Evolutionary conservation across 345 rosid species (phyloP).

Genomic region (Gossypium raimondii): DNA sequence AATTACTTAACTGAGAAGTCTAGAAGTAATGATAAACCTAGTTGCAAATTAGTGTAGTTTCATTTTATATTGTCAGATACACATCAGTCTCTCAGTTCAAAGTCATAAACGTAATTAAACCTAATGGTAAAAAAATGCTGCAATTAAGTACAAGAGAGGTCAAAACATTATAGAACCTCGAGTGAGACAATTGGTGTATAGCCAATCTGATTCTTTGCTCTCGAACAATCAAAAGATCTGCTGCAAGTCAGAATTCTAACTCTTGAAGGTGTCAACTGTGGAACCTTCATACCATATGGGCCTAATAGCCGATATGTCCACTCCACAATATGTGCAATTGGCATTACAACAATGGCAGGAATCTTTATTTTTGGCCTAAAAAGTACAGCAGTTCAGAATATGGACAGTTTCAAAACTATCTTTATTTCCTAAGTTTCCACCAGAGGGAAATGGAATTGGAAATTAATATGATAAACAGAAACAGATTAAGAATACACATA

Average conservation of each 20-base stretch:
- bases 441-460: neutral
- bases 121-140: neutral
- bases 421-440: slow-evolving; percentile 3
- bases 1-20: neutral
- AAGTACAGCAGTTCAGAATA: slow-evolving; percentile 29
- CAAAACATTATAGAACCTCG: slow-evolving; percentile 49
- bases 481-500: neutral
- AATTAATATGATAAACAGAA: slow-evolving; percentile 1
- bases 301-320: slow-evolving; percentile 58
- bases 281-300: slow-evolving; percentile 85
- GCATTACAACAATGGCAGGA: slow-evolving; percentile 74
- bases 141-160: slow-evolving; percentile 12
- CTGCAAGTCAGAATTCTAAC: slow-evolving; percentile 77
- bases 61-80: slow-evolving; percentile 4
- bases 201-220: slow-evolving; percentile 83
- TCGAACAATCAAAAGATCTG: slow-evolving; percentile 68
- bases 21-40: neutral
- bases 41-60: neutral
- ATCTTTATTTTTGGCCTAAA: slow-evolving; percentile 89
- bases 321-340: slow-evolving; percentile 73
- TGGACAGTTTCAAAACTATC: slow-evolving; percentile 1
- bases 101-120: neutral
- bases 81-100: neutral
- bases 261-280: slow-evolving; percentile 88
- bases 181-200: slow-evolving; percentile 69